These are phyloP conservation scores for Epichloe brachyelytri DNA, from an alignment of 2,329 filamentous ascomycete species.

Conservation along the genomic window DNA sequence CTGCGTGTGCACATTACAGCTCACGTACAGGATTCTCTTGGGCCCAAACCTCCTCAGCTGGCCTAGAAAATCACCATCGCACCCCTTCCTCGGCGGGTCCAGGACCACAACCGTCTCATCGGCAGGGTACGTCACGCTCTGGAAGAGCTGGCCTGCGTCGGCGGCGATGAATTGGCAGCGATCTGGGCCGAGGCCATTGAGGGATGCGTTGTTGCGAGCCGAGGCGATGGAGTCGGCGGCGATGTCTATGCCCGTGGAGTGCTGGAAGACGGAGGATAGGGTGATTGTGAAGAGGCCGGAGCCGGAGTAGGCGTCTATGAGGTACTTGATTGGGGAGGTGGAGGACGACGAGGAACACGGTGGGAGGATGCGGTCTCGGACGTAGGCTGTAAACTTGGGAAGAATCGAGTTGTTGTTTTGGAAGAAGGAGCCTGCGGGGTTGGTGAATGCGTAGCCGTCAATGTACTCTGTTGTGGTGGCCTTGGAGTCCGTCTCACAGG, in stretches of 20 bases:
- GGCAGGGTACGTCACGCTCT: slow-evolving; percentile 55
- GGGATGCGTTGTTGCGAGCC: slow-evolving; percentile 62
- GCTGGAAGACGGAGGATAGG: slow-evolving; percentile 71
- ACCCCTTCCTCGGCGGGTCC: slow-evolving; percentile 93
- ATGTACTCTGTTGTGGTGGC: slow-evolving; percentile 79
- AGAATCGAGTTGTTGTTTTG: slow-evolving; percentile 99
- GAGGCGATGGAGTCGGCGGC: slow-evolving; percentile 63
- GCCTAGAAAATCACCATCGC: slow-evolving; percentile 68
- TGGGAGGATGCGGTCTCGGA: slow-evolving; percentile 65
- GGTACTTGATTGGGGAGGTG: slow-evolving; percentile 56
- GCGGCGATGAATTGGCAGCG: slow-evolving; percentile 80
- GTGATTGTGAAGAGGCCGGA: slow-evolving; percentile 96
- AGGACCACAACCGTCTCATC: slow-evolving; percentile 87
- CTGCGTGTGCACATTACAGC: slow-evolving; percentile 96
- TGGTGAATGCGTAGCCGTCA: slow-evolving; percentile 71
- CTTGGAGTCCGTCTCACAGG: slow-evolving; percentile 78
- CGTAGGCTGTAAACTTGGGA: slow-evolving; percentile 71
- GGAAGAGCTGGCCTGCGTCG: slow-evolving; percentile 75
- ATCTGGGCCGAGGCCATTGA: slow-evolving; percentile 55
- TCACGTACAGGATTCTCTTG: slow-evolving; percentile 77
- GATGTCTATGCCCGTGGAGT: slow-evolving; percentile 84
- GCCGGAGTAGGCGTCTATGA: slow-evolving; percentile 96
- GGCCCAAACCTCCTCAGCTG: slow-evolving; percentile 74
- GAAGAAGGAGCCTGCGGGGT: slow-evolving; percentile 91
- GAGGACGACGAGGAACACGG: slow-evolving; percentile 20